Evolutionary conservation across 352 stramenopile genomes (phyloP).

Genomic region (Pythium brassicae): DNA sequence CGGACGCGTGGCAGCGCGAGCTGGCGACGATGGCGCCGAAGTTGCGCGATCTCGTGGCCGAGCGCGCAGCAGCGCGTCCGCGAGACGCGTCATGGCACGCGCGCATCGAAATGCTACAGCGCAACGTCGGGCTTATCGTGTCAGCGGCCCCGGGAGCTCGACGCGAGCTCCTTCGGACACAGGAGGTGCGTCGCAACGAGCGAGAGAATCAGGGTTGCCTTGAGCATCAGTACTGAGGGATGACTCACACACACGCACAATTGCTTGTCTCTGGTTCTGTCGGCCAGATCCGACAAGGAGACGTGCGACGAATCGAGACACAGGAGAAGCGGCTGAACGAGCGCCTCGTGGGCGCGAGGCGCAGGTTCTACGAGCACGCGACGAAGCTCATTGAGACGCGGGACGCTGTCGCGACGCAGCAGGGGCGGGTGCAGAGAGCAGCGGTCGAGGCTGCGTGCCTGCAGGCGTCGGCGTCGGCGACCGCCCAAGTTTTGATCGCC

Average conservation of each 20-base stretch:
- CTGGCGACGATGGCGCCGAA: conserved; percentile 32
- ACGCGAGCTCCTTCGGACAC: conserved; percentile 18
- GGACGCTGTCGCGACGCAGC: conserved; percentile 10
- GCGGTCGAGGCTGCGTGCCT: conserved; percentile 21
- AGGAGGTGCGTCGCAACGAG: conserved; percentile 13
- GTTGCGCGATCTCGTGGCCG: conserved; percentile 21
- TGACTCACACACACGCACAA: not conserved
- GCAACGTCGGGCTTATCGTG: conserved; percentile 19
- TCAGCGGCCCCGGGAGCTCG: conserved; percentile 7
- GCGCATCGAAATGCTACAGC: conserved; percentile 23
- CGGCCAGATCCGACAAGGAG: conserved; percentile 10
- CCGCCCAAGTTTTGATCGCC: conserved; percentile 14
- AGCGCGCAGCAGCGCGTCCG: conserved; percentile 14
- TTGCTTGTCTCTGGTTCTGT: not conserved
- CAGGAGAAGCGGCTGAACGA: conserved; percentile 38
- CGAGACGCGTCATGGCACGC: conserved; percentile 24
- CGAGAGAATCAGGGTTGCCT: not conserved
- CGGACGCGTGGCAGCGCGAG: conserved; percentile 31
- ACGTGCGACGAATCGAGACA: conserved; percentile 22
- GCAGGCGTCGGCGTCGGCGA: conserved; percentile 11
- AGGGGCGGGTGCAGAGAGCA: conserved; percentile 13
- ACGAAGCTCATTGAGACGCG: conserved; percentile 12
- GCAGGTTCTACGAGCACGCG: conserved; percentile 26
- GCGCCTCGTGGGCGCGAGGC: conserved; percentile 16
- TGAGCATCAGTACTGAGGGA: too few relatives aligned